phyloP scores from a whole-genome alignment of 495 filamentous ascomycete genomes.

The Diplogelasinospora grovesii region DNA sequence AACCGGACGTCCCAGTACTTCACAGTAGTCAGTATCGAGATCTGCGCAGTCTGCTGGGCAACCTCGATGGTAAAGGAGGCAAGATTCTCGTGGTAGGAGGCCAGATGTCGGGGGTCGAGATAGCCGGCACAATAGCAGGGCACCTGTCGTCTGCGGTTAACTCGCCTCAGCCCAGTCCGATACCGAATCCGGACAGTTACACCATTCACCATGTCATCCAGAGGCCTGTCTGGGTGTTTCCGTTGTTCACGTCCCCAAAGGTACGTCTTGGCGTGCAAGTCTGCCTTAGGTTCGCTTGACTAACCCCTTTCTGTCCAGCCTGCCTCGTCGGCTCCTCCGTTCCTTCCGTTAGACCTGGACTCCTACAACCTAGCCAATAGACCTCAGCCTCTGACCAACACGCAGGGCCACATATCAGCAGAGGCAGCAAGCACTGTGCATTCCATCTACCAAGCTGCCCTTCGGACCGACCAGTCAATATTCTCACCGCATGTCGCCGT shows the following conservation, averaged over 20 bases:
- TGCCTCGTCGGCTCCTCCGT: slow-evolving; percentile 43
- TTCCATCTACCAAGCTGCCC: slow-evolving; percentile 42
- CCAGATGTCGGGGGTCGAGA: slow-evolving; percentile 76
- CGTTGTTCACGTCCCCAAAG: slow-evolving; percentile 50
- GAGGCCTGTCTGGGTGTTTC: slow-evolving; percentile 66
- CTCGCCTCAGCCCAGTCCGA: slow-evolving; percentile 31
- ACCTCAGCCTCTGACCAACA: slow-evolving; percentile 49
- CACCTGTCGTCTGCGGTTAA: slow-evolving; percentile 55
- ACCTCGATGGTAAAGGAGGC: slow-evolving; percentile 25
- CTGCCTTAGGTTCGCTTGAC: background rate
- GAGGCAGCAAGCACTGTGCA: slow-evolving; percentile 49
- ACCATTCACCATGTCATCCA: slow-evolving; percentile 62
- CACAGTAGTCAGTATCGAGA: slow-evolving; percentile 56
- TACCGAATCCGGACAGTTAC: slow-evolving; percentile 29
- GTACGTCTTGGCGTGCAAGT: slow-evolving; percentile 28
- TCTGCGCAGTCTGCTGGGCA: slow-evolving; percentile 30
- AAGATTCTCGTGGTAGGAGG: slow-evolving; percentile 76
- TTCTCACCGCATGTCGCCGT: slow-evolving; percentile 38
- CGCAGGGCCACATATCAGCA: slow-evolving; percentile 49
- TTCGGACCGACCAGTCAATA: slow-evolving; percentile 59
- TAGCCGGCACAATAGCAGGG: slow-evolving; percentile 63
- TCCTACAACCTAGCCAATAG: slow-evolving; percentile 65
- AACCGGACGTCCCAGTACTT: slow-evolving; percentile 37
- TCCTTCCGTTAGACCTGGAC: slow-evolving; percentile 69
- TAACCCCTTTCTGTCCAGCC: slow-evolving; percentile 22